Conservation (phyloP, 176 grass and related monocot species). For the Neostapfia colusana region DNA sequence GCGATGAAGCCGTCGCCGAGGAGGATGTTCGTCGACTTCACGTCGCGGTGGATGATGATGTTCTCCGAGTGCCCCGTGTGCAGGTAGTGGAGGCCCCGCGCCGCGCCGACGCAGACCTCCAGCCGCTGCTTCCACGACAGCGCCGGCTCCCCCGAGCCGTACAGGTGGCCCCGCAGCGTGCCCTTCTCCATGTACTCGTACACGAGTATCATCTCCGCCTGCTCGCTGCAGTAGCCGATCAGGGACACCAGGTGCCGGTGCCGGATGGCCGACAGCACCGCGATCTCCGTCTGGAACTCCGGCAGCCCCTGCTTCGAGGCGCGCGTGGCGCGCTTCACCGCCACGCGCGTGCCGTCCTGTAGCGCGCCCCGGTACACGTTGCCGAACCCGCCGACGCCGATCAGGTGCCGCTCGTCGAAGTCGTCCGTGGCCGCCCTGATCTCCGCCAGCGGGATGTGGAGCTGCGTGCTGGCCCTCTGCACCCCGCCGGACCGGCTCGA, state of each 20-base stretch:
- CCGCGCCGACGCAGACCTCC: slow-evolving; percentile 62
- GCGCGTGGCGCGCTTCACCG: slow-evolving; percentile 55
- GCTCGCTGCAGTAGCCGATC: slow-evolving; percentile 68
- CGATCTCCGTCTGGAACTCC: slow-evolving; percentile 73
- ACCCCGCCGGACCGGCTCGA: slow-evolving; percentile 42
- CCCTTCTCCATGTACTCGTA: slow-evolving; percentile 80
- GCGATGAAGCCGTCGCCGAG: slow-evolving; percentile 47
- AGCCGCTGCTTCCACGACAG: slow-evolving; percentile 65
- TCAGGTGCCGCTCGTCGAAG: slow-evolving; percentile 50
- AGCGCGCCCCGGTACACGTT: slow-evolving; percentile 67
- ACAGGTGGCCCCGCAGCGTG: slow-evolving; percentile 61
- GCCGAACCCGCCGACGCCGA: slow-evolving; percentile 73
- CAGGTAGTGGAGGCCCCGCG: slow-evolving; percentile 61
- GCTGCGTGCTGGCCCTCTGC: slow-evolving; percentile 36
- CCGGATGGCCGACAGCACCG: slow-evolving; percentile 61
- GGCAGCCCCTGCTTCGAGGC: slow-evolving; percentile 50
- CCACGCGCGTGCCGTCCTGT: slow-evolving; percentile 42
- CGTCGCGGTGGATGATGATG: slow-evolving; percentile 67
- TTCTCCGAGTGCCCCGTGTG: slow-evolving; percentile 50
- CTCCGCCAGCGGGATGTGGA: slow-evolving; percentile 48
- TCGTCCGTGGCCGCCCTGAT: slow-evolving; percentile 56
- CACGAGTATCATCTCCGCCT: slow-evolving; percentile 68
- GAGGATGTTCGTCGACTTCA: slow-evolving; percentile 64
- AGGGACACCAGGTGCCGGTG: slow-evolving; percentile 73
- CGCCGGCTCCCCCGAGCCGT: slow-evolving; percentile 32